A percentile compares a stretch with the other conserved stretches of the same genome.
These are phyloP conservation scores for Fusarium metavorans DNA, from an alignment of 2,329 filamentous ascomycete species.

Conservation along the genomic window DNA sequence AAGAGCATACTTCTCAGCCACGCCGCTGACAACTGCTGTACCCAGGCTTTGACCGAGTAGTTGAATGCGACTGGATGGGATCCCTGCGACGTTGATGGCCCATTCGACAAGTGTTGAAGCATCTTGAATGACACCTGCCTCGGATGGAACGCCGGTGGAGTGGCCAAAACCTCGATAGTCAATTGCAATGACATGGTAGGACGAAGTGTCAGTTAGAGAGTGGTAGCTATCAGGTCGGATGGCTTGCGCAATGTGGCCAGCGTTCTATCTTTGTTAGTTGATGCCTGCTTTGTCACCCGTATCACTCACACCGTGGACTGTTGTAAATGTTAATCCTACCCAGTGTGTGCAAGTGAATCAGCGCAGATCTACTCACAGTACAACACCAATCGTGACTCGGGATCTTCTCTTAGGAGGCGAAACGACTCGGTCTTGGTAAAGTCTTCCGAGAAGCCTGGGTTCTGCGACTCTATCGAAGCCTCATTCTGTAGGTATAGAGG, in stretches of 20 bases:
- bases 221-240: conserved; percentile 83
- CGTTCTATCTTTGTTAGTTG: conserved; percentile 69
- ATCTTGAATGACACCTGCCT: conserved; percentile 84
- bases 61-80: conserved; percentile 79
- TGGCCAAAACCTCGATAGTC: conserved; percentile 92
- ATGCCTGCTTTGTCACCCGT: background rate
- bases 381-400: conserved; percentile 72
- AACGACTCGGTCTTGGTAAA: conserved; percentile 71
- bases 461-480: conserved; percentile 65
- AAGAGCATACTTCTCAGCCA: conserved; percentile 76
- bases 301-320: conserved; percentile 72
- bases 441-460: conserved; percentile 62
- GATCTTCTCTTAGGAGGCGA: conserved; percentile 71
- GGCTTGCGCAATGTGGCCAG: conserved; percentile 85
- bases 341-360: background rate
- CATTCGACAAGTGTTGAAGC: conserved; percentile 80
- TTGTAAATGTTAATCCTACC: conserved; percentile 21
- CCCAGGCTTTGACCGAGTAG: conserved; percentile 90
- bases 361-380: conserved; percentile 63
- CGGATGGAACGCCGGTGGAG: conserved; percentile 83
- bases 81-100: conserved; percentile 71
- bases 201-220: conserved; percentile 77
- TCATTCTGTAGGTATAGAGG: conserved; percentile 82
- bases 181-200: conserved; percentile 85
- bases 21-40: conserved; percentile 83